phyloP scores from a whole-genome alignment of 805 yeast genomes.

The Grigorovia yakushimaensis region DNA sequence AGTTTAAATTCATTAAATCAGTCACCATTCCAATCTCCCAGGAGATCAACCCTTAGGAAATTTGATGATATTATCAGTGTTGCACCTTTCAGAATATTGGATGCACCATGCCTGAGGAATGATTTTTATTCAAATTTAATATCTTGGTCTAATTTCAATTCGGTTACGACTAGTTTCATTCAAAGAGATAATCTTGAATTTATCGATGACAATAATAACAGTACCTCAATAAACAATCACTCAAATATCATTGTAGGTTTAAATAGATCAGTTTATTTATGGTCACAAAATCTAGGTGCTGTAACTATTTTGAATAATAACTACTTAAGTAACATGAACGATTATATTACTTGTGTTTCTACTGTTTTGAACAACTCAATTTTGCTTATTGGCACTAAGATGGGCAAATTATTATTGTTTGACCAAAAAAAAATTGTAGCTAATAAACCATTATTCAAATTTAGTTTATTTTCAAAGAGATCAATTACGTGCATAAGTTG shows the following conservation, averaged over 20 bases:
- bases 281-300: constrained; percentile 48
- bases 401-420: constrained; percentile 43
- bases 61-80: not conserved
- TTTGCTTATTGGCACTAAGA: constrained; percentile 47
- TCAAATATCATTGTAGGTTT: constrained; percentile 55
- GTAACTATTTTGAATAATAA: constrained; percentile 33
- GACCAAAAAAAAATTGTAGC: constrained; percentile 24
- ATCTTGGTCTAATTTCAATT: constrained; percentile 53
- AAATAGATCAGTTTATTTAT: constrained; percentile 45
- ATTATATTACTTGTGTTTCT: constrained; percentile 46
- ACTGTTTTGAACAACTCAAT: constrained; percentile 38
- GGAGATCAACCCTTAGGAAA: constrained; percentile 10
- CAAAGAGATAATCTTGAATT: too few relatives aligned
- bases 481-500: not conserved
- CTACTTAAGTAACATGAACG: constrained; percentile 25
- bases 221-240: constrained; percentile 15
- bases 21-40: constrained; percentile 9
- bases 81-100: constrained; percentile 43
- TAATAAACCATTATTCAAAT: constrained; percentile 13
- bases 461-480: constrained; percentile 14
- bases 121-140: constrained; percentile 72
- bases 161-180: not conserved
- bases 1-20: not conserved
- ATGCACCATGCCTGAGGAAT: constrained; percentile 63
- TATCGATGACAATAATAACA: not conserved